phyloP scores from a whole-genome alignment of 805 yeast genomes.

The Suhomyces sp. region DNA sequence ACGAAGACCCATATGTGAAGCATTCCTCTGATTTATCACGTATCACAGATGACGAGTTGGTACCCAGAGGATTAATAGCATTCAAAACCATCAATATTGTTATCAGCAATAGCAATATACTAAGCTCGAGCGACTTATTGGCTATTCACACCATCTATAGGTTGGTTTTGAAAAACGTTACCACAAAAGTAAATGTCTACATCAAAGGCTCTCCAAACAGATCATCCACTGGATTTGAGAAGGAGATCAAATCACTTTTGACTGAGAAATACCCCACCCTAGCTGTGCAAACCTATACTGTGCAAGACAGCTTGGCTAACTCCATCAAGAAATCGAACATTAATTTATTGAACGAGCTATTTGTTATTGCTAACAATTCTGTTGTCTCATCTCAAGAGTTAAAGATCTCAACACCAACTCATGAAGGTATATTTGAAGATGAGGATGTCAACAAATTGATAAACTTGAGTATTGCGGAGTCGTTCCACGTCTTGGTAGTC shows the following conservation, averaged over 20 bases:
- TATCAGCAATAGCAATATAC: slow-evolving; percentile 29
- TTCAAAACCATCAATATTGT: slow-evolving; percentile 23
- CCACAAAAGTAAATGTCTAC: slow-evolving; percentile 18
- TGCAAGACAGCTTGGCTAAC: slow-evolving; percentile 17
- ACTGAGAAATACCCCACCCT: slow-evolving; percentile 8
- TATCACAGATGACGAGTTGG: background rate
- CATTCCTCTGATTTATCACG: background rate
- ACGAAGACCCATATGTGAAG: slow-evolving; percentile 7
- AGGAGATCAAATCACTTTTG: slow-evolving; percentile 7
- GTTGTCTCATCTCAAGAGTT: background rate
- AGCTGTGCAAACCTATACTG: slow-evolving; percentile 11
- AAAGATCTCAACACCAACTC: slow-evolving; percentile 6
- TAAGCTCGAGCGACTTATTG: slow-evolving; percentile 34
- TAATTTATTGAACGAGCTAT: slow-evolving; percentile 18
- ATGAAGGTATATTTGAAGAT: slow-evolving; percentile 13
- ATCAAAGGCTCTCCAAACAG: slow-evolving; percentile 13
- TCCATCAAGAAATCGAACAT: slow-evolving; percentile 10
- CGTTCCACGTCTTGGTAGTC: slow-evolving; percentile 23
- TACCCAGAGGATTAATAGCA: slow-evolving; percentile 11
- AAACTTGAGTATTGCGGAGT: slow-evolving; percentile 19
- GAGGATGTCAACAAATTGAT: slow-evolving; percentile 21
- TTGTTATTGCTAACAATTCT: slow-evolving; percentile 23
- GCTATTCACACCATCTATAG: slow-evolving; percentile 26
- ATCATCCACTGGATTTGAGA: slow-evolving; percentile 8
- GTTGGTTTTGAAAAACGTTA: slow-evolving; percentile 12